These are phyloP conservation scores for Madurella mycetomatis DNA, from an alignment of 2,329 filamentous ascomycete species.

Conservation along the genomic window DNA sequence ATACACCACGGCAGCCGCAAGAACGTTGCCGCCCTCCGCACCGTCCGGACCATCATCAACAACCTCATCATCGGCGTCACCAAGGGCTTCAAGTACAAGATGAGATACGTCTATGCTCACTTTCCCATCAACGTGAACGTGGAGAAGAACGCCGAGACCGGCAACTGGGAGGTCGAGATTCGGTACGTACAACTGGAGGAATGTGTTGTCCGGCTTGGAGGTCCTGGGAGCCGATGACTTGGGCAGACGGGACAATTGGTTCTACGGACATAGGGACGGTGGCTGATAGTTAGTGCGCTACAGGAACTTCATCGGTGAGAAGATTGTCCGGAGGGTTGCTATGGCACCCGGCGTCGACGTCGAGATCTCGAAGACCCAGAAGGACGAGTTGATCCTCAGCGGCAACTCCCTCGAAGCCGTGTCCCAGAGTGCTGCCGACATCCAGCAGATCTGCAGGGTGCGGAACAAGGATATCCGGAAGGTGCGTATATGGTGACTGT, in stretches of 20 bases:
- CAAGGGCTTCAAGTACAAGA: constrained; percentile 99
- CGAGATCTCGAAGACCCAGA: constrained; percentile 83
- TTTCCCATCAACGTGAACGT: constrained; percentile 99
- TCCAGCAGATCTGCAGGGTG: constrained; percentile 99
- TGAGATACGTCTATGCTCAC: constrained; percentile 99
- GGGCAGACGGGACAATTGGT: neutral
- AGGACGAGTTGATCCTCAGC: constrained; percentile 91
- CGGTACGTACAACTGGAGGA: constrained; percentile 55
- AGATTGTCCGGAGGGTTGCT: constrained; percentile 88
- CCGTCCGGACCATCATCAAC: constrained; percentile 96
- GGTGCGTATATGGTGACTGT: constrained; percentile 45
- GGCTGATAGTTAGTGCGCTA: constrained; percentile 31
- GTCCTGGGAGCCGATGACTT: neutral
- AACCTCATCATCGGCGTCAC: constrained; percentile 98
- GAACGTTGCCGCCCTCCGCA: constrained; percentile 95
- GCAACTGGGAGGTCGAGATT: constrained; percentile 89
- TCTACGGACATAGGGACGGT: constrained; percentile 6
- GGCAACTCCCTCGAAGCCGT: constrained; percentile 97
- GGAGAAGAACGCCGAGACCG: constrained; percentile 91
- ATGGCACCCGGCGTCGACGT: constrained; percentile 91
- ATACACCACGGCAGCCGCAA: constrained; percentile 98
- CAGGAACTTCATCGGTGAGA: constrained; percentile 98
- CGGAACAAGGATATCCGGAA: constrained; percentile 99
- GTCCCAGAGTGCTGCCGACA: constrained; percentile 96
- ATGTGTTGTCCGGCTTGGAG: constrained; percentile 8